A percentile compares a stretch with the other conserved stretches of the same genome.
Conservation (phyloP, 179 eudicot species). For the Vitellaria paradoxa region DNA sequence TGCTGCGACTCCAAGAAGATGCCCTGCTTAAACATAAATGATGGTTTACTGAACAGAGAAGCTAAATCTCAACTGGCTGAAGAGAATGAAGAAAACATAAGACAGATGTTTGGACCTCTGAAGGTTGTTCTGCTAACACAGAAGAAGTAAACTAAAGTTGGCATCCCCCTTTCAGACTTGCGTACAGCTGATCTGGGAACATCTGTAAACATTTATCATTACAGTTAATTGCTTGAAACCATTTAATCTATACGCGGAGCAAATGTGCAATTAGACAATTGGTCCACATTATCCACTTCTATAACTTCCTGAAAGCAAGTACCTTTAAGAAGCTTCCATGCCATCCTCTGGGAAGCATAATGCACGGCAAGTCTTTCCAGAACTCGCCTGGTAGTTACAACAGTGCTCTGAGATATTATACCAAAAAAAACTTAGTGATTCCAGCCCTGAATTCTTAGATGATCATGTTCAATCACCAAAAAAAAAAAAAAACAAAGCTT, state of each 20-base stretch:
- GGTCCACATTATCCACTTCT: not conserved
- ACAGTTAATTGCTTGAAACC: not conserved
- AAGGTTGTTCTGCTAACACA: constrained; percentile 68
- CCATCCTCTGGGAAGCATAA: constrained; percentile 79
- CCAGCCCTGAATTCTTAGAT: too few relatives aligned
- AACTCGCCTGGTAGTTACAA: constrained; percentile 80
- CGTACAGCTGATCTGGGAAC: constrained; percentile 89
- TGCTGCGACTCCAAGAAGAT: constrained; percentile 80
- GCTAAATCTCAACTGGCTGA: not conserved
- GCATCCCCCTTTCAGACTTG: constrained; percentile 76
- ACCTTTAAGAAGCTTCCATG: constrained; percentile 99
- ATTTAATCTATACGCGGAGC: not conserved
- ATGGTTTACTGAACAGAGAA: not conserved
- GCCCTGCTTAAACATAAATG: constrained; percentile 44
- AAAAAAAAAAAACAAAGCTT: not conserved
- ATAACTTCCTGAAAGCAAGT: not conserved
- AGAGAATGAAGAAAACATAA: not conserved
- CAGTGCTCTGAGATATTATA: constrained; percentile 54
- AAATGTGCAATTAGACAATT: not conserved
- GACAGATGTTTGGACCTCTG: constrained; percentile 49
- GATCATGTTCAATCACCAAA: not conserved
- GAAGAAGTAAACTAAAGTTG: constrained; percentile 46
- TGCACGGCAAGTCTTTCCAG: constrained; percentile 84
- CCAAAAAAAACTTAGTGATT: not conserved
- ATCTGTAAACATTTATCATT: constrained; percentile 41